These are phyloP conservation scores for Laguncularia racemosa DNA, from an alignment of 345 rosid species.

Conservation along the genomic window DNA sequence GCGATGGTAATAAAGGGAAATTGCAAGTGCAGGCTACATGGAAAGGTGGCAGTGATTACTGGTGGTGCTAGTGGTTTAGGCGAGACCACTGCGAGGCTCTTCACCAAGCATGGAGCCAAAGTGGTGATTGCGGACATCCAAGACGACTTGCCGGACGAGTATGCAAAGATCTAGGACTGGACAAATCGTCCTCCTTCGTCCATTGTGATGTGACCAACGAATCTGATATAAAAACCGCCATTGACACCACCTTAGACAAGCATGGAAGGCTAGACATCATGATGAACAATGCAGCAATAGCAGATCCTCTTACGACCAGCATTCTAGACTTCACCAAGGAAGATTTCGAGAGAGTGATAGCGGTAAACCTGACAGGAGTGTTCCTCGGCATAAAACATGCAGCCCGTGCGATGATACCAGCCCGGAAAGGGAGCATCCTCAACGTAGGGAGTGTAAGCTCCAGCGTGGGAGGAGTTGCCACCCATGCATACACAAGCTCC, in stretches of 20 bases:
- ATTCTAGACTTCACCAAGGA: slow-evolving; percentile 18
- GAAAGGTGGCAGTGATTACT: slow-evolving; percentile 32
- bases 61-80: slow-evolving; percentile 40
- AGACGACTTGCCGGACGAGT: slow-evolving; percentile 21
- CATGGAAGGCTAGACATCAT: slow-evolving; percentile 37
- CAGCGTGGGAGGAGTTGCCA: slow-evolving; percentile 16
- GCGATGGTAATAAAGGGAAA: not conserved
- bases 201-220: slow-evolving; percentile 33
- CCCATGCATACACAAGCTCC: slow-evolving; percentile 16
- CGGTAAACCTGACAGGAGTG: slow-evolving; percentile 25
- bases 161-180: slow-evolving; percentile 13
- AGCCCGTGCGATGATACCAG: slow-evolving; percentile 27
- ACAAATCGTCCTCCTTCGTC: slow-evolving; percentile 14
- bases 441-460: slow-evolving; percentile 28
- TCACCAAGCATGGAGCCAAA: slow-evolving; percentile 30
- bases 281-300: slow-evolving; percentile 31
- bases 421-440: slow-evolving; percentile 22
- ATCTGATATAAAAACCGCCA: slow-evolving; percentile 16
- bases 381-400: slow-evolving; percentile 42
- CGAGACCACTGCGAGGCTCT: slow-evolving; percentile 13
- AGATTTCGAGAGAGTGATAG: slow-evolving; percentile 22
- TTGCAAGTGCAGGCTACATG: slow-evolving; percentile 15
- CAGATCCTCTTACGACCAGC: slow-evolving; percentile 9
- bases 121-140: slow-evolving; percentile 36
- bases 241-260: slow-evolving; percentile 21